Evolutionary conservation across 1,284 basidiomycete genomes (phyloP).

Genomic region (Athelia sp.): DNA sequence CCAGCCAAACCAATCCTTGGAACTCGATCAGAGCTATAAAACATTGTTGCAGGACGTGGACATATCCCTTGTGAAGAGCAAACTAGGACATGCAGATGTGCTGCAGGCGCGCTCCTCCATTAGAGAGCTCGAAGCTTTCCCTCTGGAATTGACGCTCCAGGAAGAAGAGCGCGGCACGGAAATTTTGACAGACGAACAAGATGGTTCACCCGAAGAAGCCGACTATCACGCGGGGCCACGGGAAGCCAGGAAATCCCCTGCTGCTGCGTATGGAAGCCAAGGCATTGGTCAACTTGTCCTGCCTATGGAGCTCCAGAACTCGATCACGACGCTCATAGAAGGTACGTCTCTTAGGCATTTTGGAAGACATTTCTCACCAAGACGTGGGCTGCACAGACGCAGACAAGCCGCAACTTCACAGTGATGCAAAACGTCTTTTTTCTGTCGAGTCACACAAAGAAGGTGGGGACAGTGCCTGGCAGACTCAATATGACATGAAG

Average conservation of each 20-base stretch:
- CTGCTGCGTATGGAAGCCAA: constrained; percentile 73
- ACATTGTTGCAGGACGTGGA: constrained; percentile 61
- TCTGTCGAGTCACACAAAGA: constrained; percentile 25
- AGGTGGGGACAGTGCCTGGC: constrained; percentile 39
- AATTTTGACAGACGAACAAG: constrained; percentile 21
- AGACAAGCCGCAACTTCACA: constrained; percentile 59
- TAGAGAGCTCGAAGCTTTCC: constrained; percentile 52
- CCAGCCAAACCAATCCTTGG: constrained; percentile 43
- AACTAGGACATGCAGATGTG: constrained; percentile 14
- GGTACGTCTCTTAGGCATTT: constrained; percentile 32
- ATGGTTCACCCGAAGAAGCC: constrained; percentile 8
- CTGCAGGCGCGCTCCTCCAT: constrained; percentile 16
- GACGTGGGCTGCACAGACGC: constrained; percentile 37
- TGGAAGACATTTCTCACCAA: constrained; percentile 3
- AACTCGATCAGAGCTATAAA: constrained; percentile 60
- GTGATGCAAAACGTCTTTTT: constrained; percentile 70
- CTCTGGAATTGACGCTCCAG: constrained; percentile 16
- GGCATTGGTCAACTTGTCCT: constrained; percentile 65
- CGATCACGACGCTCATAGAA: constrained; percentile 53
- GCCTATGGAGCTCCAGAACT: constrained; percentile 61
- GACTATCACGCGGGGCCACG: constrained; percentile 27
- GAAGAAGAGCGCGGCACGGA: constrained; percentile 19
- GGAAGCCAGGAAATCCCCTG: constrained; percentile 69
- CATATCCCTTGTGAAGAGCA: constrained; percentile 50
- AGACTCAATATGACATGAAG: constrained; percentile 40